Conservation (phyloP, 2,329 filamentous ascomycete genomes). For the Cytospora schulzeri region DNA sequence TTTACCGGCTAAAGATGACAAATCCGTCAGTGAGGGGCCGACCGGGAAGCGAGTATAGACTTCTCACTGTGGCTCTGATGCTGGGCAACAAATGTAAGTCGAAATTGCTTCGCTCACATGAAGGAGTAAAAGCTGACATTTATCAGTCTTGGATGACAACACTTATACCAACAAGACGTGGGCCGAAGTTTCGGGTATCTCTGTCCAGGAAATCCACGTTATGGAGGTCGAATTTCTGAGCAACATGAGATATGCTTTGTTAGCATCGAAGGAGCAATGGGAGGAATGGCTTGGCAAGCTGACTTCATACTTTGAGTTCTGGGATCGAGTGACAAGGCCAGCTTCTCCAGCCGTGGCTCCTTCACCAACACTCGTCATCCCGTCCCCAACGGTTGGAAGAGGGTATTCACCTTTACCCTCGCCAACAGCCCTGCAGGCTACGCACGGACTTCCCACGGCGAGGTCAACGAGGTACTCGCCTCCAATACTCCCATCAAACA, state of each 20-base stretch:
- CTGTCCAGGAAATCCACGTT: constrained; percentile 92
- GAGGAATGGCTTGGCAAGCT: constrained; percentile 82
- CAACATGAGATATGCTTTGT: constrained; percentile 94
- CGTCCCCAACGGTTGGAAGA: constrained; percentile 43
- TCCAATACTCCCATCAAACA: constrained; percentile 16
- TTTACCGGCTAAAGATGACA: constrained; percentile 87
- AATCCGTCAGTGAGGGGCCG: constrained; percentile 90
- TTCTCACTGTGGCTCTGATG: constrained; percentile 95
- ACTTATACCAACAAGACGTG: constrained; percentile 99
- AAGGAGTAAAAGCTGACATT: constrained; percentile 17
- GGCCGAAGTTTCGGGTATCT: constrained; percentile 95
- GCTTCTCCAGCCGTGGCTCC: constrained; percentile 47
- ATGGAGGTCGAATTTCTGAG: constrained; percentile 99
- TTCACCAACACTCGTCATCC: constrained; percentile 43
- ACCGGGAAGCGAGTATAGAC: constrained; percentile 86
- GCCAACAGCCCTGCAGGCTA: constrained; percentile 45
- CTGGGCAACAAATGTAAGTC: constrained; percentile 89
- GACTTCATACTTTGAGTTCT: constrained; percentile 80
- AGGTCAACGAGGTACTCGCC: constrained; percentile 42
- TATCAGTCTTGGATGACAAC: constrained; percentile 86
- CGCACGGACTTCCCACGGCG: constrained; percentile 39
- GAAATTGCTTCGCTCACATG: background rate
- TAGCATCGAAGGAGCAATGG: constrained; percentile 87
- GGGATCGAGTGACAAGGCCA: constrained; percentile 64
- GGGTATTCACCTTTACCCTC: constrained; percentile 53